A percentile compares a stretch with the other conserved stretches of the same genome.
Evolutionary conservation across 148 eudicot genomes (phyloP).

Genomic region (Hydrangea macrophylla): DNA sequence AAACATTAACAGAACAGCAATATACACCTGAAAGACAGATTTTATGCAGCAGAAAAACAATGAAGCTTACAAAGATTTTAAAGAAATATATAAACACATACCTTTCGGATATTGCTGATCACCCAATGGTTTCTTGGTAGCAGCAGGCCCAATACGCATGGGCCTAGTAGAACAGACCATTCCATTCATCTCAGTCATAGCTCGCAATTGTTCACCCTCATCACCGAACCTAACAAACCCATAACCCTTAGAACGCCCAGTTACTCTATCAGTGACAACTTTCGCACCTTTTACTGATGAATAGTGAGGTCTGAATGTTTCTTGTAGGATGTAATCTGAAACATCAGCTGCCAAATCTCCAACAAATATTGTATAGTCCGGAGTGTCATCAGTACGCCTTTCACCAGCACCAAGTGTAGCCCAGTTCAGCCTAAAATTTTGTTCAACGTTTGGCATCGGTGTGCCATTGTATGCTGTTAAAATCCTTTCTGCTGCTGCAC

Average conservation of each 20-base stretch:
- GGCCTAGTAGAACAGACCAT: conserved; percentile 72
- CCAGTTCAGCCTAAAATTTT: conserved; percentile 85
- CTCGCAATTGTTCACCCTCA: conserved; percentile 79
- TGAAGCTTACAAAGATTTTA: background rate
- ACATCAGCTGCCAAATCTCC: conserved; percentile 97
- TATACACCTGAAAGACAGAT: background rate
- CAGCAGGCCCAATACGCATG: conserved; percentile 94
- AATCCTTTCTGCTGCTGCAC: conserved; percentile 76
- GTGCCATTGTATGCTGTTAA: conserved; percentile 66
- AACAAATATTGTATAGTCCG: conserved; percentile 86
- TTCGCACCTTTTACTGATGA: conserved; percentile 88
- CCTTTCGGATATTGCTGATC: conserved; percentile 66
- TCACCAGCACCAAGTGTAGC: conserved; percentile 90
- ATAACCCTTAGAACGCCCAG: conserved; percentile 93
- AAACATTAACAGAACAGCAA: conserved; percentile 1
- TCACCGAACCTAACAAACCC: conserved; percentile 96
- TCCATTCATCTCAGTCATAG: conserved; percentile 98
- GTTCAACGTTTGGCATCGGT: conserved; percentile 77
- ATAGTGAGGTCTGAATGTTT: conserved; percentile 74
- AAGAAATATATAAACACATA: conserved; percentile 17
- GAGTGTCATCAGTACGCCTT: conserved; percentile 70
- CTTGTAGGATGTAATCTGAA: conserved; percentile 75
- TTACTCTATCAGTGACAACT: conserved; percentile 77
- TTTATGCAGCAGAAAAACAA: background rate
- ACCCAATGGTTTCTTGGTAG: conserved; percentile 64